These are phyloP conservation scores for Sarocladium strictum DNA, from an alignment of 2,329 filamentous ascomycete species.

Conservation along the genomic window DNA sequence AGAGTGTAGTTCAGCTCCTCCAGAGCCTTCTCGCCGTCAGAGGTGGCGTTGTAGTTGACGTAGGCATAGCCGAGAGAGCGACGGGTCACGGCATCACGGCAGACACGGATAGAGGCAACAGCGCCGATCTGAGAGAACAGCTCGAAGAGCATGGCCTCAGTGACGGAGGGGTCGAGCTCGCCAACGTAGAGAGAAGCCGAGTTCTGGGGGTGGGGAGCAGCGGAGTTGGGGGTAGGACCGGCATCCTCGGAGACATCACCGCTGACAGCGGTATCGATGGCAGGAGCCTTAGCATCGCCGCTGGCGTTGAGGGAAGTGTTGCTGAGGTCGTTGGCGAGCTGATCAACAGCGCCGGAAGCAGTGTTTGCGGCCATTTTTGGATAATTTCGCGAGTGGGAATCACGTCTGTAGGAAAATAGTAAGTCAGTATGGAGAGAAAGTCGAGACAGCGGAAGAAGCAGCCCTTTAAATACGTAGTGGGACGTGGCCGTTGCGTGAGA, in stretches of 20 bases:
- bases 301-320: conserved; percentile 65
- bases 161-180: conserved; percentile 95
- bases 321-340: conserved; percentile 73
- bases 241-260: conserved; percentile 48
- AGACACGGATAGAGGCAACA: conserved; percentile 98
- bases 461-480: not conserved
- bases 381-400: conserved; percentile 11
- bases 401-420: not conserved
- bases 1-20: conserved; percentile 99
- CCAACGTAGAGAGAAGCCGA: conserved; percentile 98
- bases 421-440: not conserved
- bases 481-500: not conserved
- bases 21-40: conserved; percentile 94
- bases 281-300: conserved; percentile 59
- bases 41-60: conserved; percentile 98
- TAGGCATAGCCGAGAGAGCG: conserved; percentile 99
- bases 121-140: conserved; percentile 99
- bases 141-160: conserved; percentile 99
- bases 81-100: conserved; percentile 96
- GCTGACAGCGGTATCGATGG: conserved; percentile 68
- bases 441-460: not conserved
- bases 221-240: conserved; percentile 65
- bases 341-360: conserved; percentile 60
- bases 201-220: conserved; percentile 75
- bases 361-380: conserved; percentile 55